Evolutionary conservation across 805 yeast species (phyloP), one percentile per base, ranked within the genome.

Genomic region (Zygotorulaspora sp.): DNA sequence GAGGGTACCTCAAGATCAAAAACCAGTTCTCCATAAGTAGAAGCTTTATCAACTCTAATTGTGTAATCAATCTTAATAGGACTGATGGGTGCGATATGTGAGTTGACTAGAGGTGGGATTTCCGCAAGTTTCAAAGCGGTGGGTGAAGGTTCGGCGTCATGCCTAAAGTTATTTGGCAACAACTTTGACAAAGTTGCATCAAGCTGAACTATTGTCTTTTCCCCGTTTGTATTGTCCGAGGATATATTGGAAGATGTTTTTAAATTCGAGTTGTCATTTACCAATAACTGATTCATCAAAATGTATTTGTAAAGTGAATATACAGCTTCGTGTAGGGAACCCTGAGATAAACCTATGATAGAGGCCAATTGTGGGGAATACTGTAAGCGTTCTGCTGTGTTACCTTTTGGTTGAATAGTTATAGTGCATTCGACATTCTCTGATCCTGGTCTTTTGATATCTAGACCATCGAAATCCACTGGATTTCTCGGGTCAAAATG

Each of bases 321-420:
- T 30, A 84, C 81, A 31, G 86, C 78, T 39, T 86, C 96, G 42
- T 90, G 94, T 57, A 88, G 88, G 4, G 94, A 81, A 21, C 84
- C 80, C 57, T 86, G 95, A 18, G 70, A 66, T 23, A 77, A 71
- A 15, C 97, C 97, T 21, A 87, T 66, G 31, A 92, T 69, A 36
- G 75, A 72, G 3, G 89, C 69, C 60, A 92, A 62, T 48, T 72
- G 79, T 8, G 79, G 77, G 13, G 83, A 74, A 29, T 87, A 71
- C 52, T 57, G 57, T 19, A 73, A 75, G 38, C 81, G 72, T 49
- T 74, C 74, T 28, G 79, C 73, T 5, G 95, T 85, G 43, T 72
- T 76, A 52, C 82, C 84, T 54, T 83, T 84, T 36, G 87, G 80
- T 64, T 89, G 89, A 39, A 92, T 72, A 4, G 87, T 83, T 39